A percentile compares a stretch with the other conserved stretches of the same genome.
These are phyloP conservation scores for Rhizoctonia solani DNA, from an alignment of 1,284 basidiomycete species.

Conservation along the genomic window DNA sequence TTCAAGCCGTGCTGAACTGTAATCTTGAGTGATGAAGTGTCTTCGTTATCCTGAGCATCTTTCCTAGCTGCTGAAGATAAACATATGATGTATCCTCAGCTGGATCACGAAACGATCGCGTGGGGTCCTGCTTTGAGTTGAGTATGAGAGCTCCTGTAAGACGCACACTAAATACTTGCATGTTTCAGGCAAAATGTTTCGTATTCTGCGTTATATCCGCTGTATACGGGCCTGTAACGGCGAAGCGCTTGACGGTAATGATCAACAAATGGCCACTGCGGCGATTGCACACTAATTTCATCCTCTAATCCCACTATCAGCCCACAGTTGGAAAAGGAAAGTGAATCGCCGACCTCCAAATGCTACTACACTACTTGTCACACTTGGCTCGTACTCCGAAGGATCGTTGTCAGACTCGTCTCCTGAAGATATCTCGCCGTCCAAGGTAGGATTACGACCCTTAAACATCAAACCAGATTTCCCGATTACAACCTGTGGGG, in stretches of 20 bases:
- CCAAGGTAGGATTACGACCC: conserved; percentile 40
- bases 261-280: conserved; percentile 34
- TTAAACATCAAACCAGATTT: background rate
- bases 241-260: conserved; percentile 36
- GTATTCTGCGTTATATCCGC: conserved; percentile 11
- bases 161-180: background rate
- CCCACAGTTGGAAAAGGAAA: too few relatives aligned
- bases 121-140: conserved; percentile 4
- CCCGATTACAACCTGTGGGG: conserved; percentile 36
- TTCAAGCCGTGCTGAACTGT: conserved; percentile 20
- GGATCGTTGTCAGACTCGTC: conserved; percentile 75
- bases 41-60: conserved; percentile 16
- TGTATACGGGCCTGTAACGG: conserved; percentile 30
- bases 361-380: conserved; percentile 26
- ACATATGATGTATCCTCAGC: background rate
- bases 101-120: conserved; percentile 5
- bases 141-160: background rate
- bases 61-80: background rate
- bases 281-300: conserved; percentile 4
- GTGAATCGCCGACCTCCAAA: conserved; percentile 2
- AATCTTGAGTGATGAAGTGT: background rate
- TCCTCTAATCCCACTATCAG: conserved; percentile 1
- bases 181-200: conserved; percentile 30
- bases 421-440: conserved; percentile 61
- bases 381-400: conserved; percentile 27